These are phyloP conservation scores for Phytopythium kandeliae DNA, from an alignment of 352 stramenopile species.

Conservation along the genomic window DNA sequence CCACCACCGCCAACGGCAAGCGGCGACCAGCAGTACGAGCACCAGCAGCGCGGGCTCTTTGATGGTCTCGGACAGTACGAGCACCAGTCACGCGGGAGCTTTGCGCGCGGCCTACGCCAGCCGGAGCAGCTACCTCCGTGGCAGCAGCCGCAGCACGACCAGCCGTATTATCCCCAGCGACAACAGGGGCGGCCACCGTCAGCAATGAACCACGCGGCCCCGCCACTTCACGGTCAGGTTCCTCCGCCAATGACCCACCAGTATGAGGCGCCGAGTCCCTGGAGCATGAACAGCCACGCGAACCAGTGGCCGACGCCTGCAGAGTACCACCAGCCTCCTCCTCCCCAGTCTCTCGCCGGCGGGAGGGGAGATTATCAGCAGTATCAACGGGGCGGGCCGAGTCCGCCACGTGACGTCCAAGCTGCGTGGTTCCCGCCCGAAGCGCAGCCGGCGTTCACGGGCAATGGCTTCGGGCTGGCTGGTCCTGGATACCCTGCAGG, in stretches of 20 bases:
- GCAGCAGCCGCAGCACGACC: slow-evolving; percentile 15
- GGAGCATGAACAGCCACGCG: not conserved
- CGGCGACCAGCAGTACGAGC: slow-evolving; percentile 1
- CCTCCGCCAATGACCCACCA: not conserved
- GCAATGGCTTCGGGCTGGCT: not conserved
- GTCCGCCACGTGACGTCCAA: not conserved
- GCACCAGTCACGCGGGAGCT: slow-evolving; percentile 23
- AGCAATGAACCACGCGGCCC: not conserved
- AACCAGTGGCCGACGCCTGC: slow-evolving; percentile 2
- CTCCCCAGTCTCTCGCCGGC: not conserved
- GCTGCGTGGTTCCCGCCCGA: slow-evolving; percentile 1
- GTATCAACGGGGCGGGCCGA: not conserved
- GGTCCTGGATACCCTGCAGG: not conserved
- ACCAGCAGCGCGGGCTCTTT: slow-evolving; percentile 20
- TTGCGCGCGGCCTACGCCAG: slow-evolving; percentile 35
- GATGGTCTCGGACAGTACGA: slow-evolving; percentile 45
- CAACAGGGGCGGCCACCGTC: not conserved
- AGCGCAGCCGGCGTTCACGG: not conserved
- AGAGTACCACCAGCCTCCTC: slow-evolving; percentile 3
- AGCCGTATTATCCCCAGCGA: no score
- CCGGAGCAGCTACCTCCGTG: slow-evolving; percentile 8
- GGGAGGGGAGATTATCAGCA: not conserved
- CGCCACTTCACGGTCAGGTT: not conserved
- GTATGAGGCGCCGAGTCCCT: not conserved
- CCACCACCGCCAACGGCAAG: slow-evolving; percentile 1